Evolutionary conservation across 2,329 filamentous ascomycete genomes (phyloP), one percentile per base, ranked within the genome.

Genomic region (Fusarium verticillioides): DNA sequence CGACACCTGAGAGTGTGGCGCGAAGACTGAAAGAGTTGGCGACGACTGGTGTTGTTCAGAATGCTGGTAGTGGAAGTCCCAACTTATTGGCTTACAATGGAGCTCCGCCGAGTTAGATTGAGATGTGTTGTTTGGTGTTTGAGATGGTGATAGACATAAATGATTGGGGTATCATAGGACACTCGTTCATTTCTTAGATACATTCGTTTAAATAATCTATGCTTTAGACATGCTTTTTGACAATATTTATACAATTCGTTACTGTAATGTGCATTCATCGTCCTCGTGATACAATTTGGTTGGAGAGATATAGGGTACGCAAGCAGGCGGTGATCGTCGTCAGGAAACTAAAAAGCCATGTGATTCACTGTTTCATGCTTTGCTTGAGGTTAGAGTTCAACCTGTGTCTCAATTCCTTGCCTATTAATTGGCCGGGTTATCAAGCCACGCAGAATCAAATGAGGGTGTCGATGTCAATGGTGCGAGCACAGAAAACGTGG

Each of bases 21-120:
- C 43, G 76, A 34, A 80, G 83, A 47, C 83, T 89, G 63, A 79
- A 83, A 73, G 76, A 81, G 15, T 80, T 88, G 43, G 80, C 80
- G 6, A 83, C 82, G 30, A 82, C 81, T 73, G 81, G 80, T 49
- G 80, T 80, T 65, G 81, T 86, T 62, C 77, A 77, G 9, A 78
- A 79, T 49, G 68, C 73, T 66, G 72, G 83, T 1, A 68, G 60
- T 36, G 80, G 82, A 47, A 85, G 82, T 42, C 79, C 81, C 42
- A 88, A 88, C 78, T 71, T 83, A 69, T 78, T 88, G 66, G 84
- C 82, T 36, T 88, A 85, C 80, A 88, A 89, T 72, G 85, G 85
- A 12, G 74, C 57, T 52, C 15, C 61, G 53, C n/a, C 23, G 13
- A 47, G 30, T 16, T 62, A 36, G 28, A 40, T 8, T 1, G 2